Conservation (phyloP, 1,284 basidiomycete genomes). For the Trichosporon asahii region DNA sequence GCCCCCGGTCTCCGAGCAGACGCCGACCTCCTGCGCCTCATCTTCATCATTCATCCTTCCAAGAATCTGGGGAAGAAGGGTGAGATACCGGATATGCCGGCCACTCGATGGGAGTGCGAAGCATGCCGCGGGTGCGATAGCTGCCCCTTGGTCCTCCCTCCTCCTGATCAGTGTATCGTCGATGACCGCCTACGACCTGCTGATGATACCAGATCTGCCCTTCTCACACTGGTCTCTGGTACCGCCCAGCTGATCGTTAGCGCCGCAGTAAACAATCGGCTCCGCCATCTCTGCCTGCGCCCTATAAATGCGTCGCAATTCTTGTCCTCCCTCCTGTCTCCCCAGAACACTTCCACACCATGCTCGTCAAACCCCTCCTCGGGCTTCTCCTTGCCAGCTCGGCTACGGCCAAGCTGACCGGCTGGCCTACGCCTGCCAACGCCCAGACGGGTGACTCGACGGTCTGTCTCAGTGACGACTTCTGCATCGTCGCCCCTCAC, state of each 20-base stretch:
- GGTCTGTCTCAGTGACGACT: constrained; percentile 1
- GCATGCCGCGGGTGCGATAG: neutral
- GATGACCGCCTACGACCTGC: no score
- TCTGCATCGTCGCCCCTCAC: neutral
- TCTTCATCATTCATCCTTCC: no score
- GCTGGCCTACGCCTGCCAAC: neutral
- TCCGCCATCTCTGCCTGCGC: neutral
- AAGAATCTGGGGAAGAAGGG: no score
- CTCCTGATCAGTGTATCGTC: no score
- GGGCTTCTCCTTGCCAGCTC: neutral
- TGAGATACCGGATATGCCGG: neutral
- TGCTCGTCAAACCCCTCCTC: neutral
- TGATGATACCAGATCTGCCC: neutral
- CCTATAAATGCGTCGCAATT: neutral
- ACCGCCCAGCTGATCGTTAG: neutral
- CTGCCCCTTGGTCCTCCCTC: no score
- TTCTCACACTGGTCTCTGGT: neutral
- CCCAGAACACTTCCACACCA: neutral
- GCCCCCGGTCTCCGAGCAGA: neutral
- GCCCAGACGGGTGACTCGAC: neutral
- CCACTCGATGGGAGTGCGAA: neutral
- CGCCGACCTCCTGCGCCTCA: neutral
- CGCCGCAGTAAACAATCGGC: neutral
- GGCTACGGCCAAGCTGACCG: neutral
- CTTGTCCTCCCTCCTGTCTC: neutral